Evolutionary conservation across 75 land plant species (phyloP).

Genomic region (Ceratopteris richardii): DNA sequence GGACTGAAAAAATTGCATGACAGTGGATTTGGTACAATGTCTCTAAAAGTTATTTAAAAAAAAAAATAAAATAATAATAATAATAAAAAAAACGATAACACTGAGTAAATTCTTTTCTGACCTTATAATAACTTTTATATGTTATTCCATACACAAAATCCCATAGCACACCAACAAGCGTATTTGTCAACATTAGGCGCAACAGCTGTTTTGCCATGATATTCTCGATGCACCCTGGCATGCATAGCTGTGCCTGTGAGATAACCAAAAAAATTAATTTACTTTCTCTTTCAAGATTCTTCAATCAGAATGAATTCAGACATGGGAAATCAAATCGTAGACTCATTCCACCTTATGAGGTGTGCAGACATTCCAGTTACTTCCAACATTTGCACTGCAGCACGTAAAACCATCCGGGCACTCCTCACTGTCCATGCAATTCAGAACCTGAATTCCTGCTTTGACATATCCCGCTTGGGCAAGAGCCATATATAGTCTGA

Average conservation of each 20-base stretch:
- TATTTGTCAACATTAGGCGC: constrained; percentile 13
- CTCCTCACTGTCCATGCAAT: background rate
- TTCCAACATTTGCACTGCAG: constrained; percentile 4
- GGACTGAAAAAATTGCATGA: no score
- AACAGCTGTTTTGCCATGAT: constrained; percentile 14
- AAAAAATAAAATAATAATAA: no score
- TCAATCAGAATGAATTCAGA: no score
- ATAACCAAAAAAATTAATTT: background rate
- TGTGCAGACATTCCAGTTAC: constrained; percentile 13
- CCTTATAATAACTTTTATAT: constrained; percentile 1
- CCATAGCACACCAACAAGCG: constrained; percentile 10
- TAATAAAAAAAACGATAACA: no score
- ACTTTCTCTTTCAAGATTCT: background rate
- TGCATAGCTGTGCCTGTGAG: constrained; percentile 10
- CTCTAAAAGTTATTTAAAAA: no score
- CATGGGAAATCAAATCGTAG: background rate
- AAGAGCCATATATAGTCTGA: constrained; percentile 16
- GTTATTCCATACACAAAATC: constrained; percentile 7
- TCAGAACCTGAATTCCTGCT: background rate
- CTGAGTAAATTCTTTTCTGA: no score
- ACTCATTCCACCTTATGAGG: constrained; percentile 6
- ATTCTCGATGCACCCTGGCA: constrained; percentile 24
- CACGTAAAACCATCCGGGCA: constrained; percentile 22
- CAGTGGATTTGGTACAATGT: no score
- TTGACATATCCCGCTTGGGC: background rate